These are phyloP conservation scores for Leccinum pachyderme DNA, from an alignment of 1,284 basidiomycete species.

Conservation along the genomic window DNA sequence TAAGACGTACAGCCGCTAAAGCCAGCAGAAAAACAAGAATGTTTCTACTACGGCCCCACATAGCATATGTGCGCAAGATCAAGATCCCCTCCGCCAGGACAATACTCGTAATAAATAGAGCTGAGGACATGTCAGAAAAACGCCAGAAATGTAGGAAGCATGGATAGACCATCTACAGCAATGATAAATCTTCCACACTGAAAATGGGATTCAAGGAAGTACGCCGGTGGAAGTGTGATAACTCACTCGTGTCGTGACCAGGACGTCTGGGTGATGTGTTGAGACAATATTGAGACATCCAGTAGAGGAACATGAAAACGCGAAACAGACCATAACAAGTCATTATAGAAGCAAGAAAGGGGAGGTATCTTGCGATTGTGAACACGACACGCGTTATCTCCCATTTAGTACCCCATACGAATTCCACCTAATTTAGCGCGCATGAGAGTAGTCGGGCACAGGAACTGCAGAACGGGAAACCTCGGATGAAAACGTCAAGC, in stretches of 20 bases:
- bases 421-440: not conserved
- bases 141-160: not conserved
- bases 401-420: not conserved
- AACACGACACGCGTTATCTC: not conserved
- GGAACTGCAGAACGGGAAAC: constrained; percentile 4
- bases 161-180: too few relatives aligned
- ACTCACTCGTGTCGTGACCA: constrained; percentile 7
- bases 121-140: too few relatives aligned
- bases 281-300: not conserved
- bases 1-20: constrained; percentile 19
- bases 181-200: too few relatives aligned
- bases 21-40: constrained; percentile 21
- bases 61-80: constrained; percentile 19
- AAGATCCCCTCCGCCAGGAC: constrained; percentile 19
- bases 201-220: not conserved
- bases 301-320: constrained; percentile 3
- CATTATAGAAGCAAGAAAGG: not conserved
- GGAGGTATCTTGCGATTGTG: not conserved
- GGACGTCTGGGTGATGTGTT: constrained; percentile 9
- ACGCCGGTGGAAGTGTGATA: not conserved
- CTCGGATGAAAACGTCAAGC: not conserved
- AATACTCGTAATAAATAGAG: constrained; percentile 18
- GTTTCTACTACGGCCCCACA: constrained; percentile 23
- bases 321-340: constrained; percentile 13
- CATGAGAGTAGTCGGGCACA: constrained; percentile 5